Percentiles rank a stretch among this genome's conserved stretches.
Conservation (phyloP, 176 grass and related monocot species). For the Coix lacrymajobi region DNA sequence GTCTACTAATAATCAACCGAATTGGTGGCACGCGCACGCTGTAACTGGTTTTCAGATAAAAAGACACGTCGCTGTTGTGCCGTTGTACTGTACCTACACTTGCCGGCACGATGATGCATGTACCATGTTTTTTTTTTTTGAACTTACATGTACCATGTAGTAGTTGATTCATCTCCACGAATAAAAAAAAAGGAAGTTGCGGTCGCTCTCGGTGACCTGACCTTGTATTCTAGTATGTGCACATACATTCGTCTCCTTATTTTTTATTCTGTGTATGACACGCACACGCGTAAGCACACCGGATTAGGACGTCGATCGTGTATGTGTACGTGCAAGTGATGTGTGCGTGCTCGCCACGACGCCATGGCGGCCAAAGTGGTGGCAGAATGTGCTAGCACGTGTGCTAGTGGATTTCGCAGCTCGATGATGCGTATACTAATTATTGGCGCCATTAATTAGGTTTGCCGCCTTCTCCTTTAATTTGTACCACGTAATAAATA, state of each 20-base stretch:
- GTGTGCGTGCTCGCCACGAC: slow-evolving; percentile 17
- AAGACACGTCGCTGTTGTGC: background rate
- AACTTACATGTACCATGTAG: no score
- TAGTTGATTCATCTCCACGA: no score
- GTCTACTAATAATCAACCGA: background rate
- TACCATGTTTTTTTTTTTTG: no score
- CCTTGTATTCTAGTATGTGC: no score
- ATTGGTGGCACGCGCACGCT: background rate
- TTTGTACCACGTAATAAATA: background rate
- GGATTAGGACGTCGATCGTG: slow-evolving; percentile 6
- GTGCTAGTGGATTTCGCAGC: background rate
- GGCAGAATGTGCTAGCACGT: background rate
- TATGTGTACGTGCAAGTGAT: background rate
- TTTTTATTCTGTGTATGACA: no score
- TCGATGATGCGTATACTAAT: background rate
- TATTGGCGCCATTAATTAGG: background rate
- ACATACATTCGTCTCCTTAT: no score
- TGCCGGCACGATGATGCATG: background rate
- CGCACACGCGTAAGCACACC: no score
- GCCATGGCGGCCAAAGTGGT: slow-evolving; percentile 2
- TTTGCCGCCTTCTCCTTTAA: background rate
- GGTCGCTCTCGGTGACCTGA: background rate
- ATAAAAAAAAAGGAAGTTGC: background rate
- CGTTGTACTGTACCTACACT: background rate
- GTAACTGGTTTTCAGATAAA: background rate